Percentiles rank a stretch among this genome's conserved stretches.
Conservation (phyloP, 352 stramenopile species). For the Phytophthora syringae region DNA sequence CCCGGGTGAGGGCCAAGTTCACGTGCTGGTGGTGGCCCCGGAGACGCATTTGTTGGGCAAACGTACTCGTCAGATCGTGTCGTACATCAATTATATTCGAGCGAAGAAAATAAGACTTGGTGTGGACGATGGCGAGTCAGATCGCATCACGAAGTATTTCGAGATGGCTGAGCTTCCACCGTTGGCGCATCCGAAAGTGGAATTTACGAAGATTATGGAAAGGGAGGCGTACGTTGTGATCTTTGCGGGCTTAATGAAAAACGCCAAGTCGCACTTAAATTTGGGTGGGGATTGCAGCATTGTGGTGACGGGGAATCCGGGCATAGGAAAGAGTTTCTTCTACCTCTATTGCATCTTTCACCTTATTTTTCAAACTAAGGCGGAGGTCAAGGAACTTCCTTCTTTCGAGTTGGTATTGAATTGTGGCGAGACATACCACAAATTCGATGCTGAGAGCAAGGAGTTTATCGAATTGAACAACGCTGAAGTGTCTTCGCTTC, state of each 20-base stretch:
- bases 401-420: constrained; percentile 30
- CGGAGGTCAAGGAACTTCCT: constrained; percentile 1
- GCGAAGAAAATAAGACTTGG: constrained; percentile 4
- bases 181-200: constrained; percentile 3
- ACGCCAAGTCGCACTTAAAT: background rate
- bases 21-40: no score
- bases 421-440: constrained; percentile 12
- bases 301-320: constrained; percentile 31
- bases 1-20: no score
- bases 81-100: constrained; percentile 11
- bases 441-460: background rate
- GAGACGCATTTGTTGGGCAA: constrained; percentile 2
- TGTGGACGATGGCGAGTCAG: constrained; percentile 5
- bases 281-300: constrained; percentile 1
- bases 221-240: no score
- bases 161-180: constrained; percentile 16
- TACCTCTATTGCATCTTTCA: constrained; percentile 37
- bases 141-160: constrained; percentile 17
- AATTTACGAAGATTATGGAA: constrained; percentile 14
- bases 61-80: constrained; percentile 11
- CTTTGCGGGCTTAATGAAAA: constrained; percentile 23
- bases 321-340: constrained; percentile 28
- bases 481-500: background rate
- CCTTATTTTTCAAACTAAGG: background rate
- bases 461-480: constrained; percentile 12